Evolutionary conservation across 2,329 filamentous ascomycete species (phyloP), one percentile per base, ranked within the genome.

Genomic region (Beauveria pseudobassiana): DNA sequence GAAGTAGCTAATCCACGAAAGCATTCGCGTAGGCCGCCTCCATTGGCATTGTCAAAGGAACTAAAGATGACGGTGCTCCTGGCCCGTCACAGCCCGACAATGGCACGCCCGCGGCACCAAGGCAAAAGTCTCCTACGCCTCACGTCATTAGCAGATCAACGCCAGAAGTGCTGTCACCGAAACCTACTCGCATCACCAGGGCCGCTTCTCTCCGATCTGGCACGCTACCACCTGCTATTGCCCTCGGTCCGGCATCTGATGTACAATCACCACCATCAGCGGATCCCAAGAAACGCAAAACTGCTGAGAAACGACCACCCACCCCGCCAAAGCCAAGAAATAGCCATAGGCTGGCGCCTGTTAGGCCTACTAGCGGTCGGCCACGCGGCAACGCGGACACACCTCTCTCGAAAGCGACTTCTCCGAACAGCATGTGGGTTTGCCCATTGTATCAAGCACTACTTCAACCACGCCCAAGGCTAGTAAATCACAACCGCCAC

Each of bases 321-420:
- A 72, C 73, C 18, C 75, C 75, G 1, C 75, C 75, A 2, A 69
- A 75, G 48, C 73, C 73, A 10, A 67, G 74, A 2, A 71, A 70
- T 2, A 67, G 67, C 34, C 66, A 65, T 20, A 69, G 67, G 34
- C 61, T 66, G 20, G 58, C 28, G 3, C 42, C 50, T 51, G 26
- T 42, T 20, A 16, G 52, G 50, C 30, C 49, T 42, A 43, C 38
- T 3, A 43, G 59, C 9, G 59, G 63, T 2, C 62, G 65, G 16
- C 59, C 58, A 26, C 54, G 61, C 28, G 63, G 63, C n/a, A 52
- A 67, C 49, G 65, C 63, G 10, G 65, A 65, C 16, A 59, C 49
- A 2, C 42, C 53, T 57, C 59, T 65, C 12, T n/a, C 50, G 12
- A 49, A 54, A 20, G 53, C 61, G 8, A 51, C 53, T 9, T 53